phyloP scores from a whole-genome alignment of 2,329 filamentous ascomycete genomes.

The Monilinia vaccinii-corymbosi region DNA sequence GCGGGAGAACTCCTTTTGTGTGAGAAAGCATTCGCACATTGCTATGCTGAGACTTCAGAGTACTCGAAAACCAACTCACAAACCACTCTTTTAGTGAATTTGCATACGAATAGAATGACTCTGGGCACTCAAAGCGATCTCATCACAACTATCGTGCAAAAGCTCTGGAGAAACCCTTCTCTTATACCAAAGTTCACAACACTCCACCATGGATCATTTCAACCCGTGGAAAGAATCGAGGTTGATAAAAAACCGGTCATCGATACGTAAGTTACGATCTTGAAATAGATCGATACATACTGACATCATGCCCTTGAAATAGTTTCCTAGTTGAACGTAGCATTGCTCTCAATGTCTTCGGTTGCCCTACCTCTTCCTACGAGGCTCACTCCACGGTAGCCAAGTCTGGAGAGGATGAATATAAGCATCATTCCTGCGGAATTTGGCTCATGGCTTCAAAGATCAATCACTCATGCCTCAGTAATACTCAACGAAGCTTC shows the following conservation, averaged over 20 bases:
- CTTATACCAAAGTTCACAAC: slow-evolving; percentile 9
- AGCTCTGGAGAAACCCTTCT: slow-evolving; percentile 9
- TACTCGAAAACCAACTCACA: background rate
- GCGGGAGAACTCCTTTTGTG: slow-evolving; percentile 15
- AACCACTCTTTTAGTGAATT: slow-evolving; percentile 4
- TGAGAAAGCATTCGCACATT: slow-evolving; percentile 17
- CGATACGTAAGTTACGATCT: slow-evolving; percentile 11
- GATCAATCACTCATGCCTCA: slow-evolving; percentile 20
- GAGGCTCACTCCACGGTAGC: background rate
- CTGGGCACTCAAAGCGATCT: slow-evolving; percentile 9
- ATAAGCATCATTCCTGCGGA: slow-evolving; percentile 12
- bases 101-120: slow-evolving; percentile 2
- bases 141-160: slow-evolving; percentile 9
- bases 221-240: background rate
- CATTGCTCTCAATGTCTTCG: slow-evolving; percentile 13
- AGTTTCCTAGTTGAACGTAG: slow-evolving; percentile 11
- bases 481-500: slow-evolving; percentile 16
- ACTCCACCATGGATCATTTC: slow-evolving; percentile 12
- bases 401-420: background rate
- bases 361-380: slow-evolving; percentile 11
- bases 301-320: background rate
- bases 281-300: background rate
- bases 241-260: slow-evolving; percentile 10
- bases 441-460: slow-evolving; percentile 15
- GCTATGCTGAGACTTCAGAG: background rate